Conservation (phyloP, 768 basidiomycete genomes). For the Collybia mongolica region DNA sequence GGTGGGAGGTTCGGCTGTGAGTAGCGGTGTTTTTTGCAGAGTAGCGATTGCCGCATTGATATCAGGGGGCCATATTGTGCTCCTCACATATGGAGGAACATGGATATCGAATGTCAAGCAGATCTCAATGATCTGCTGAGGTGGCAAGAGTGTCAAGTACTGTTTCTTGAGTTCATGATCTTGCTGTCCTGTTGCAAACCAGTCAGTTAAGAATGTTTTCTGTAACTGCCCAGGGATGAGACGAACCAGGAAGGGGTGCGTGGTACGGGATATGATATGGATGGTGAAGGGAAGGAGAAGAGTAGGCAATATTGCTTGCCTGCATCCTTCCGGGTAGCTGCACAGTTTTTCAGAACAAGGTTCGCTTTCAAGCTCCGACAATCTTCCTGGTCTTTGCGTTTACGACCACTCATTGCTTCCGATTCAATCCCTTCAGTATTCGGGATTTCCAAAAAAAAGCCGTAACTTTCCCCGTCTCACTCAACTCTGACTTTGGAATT, state of each 20-base stretch:
- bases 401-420: too few relatives aligned
- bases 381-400: too few relatives aligned
- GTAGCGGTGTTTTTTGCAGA: slow-evolving; percentile 35
- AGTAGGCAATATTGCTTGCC: slow-evolving; percentile 38
- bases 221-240: slow-evolving; percentile 6
- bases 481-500: too few relatives aligned
- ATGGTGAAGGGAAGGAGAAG: slow-evolving; percentile 32
- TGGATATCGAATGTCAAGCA: slow-evolving; percentile 71
- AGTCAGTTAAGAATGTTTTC: too few relatives aligned
- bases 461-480: too few relatives aligned
- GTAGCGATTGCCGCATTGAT: slow-evolving; percentile 61
- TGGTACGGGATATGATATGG: slow-evolving; percentile 35
- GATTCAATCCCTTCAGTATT: too few relatives aligned
- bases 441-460: too few relatives aligned
- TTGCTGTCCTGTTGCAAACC: slow-evolving; percentile 24
- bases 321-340: slow-evolving; percentile 68
- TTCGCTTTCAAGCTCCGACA: slow-evolving; percentile 38
- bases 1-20: slow-evolving; percentile 14
- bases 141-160: slow-evolving; percentile 67
- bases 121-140: slow-evolving; percentile 75
- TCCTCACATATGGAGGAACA: slow-evolving; percentile 62
- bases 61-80: slow-evolving; percentile 72
- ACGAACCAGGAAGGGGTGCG: slow-evolving; percentile 27
- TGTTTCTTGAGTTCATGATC: slow-evolving; percentile 68
- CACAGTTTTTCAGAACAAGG: slow-evolving; percentile 73